Evolutionary conservation across 306 rosid genomes (phyloP).

Genomic region (Ammopiptanthus mongolicus): DNA sequence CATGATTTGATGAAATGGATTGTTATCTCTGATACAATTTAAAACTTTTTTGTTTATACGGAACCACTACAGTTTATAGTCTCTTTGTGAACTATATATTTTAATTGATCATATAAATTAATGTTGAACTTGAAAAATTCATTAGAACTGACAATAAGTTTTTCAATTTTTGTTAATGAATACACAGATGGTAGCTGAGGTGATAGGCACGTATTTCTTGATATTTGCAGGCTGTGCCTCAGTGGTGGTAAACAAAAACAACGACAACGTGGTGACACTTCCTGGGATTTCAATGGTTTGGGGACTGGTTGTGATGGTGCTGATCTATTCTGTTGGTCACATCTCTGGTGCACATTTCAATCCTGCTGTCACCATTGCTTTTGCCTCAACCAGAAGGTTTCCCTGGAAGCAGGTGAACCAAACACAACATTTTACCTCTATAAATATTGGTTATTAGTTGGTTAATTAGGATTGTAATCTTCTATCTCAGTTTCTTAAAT

Average conservation of each 20-base stretch:
- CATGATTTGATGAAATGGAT: not conserved
- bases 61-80: not conserved
- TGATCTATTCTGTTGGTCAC: slow-evolving; percentile 75
- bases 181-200: slow-evolving; percentile 74
- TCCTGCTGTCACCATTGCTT: slow-evolving; percentile 87
- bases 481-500: too few relatives aligned
- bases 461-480: not conserved
- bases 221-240: slow-evolving; percentile 77
- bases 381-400: slow-evolving; percentile 59
- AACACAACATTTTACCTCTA: not conserved
- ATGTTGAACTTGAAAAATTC: not conserved
- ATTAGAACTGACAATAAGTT: not conserved
- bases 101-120: not conserved
- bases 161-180: not conserved
- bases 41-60: not conserved
- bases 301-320: slow-evolving; percentile 72
- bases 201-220: slow-evolving; percentile 74
- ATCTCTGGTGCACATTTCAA: slow-evolving; percentile 94
- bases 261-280: slow-evolving; percentile 38
- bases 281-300: slow-evolving; percentile 72
- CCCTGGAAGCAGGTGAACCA: slow-evolving; percentile 66
- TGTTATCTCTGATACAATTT: not conserved
- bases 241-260: slow-evolving; percentile 56
- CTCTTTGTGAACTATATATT: too few relatives aligned
- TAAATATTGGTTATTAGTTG: not conserved